These are phyloP conservation scores for Ophiostoma ips DNA, from an alignment of 2,329 filamentous ascomycete species.

Conservation along the genomic window DNA sequence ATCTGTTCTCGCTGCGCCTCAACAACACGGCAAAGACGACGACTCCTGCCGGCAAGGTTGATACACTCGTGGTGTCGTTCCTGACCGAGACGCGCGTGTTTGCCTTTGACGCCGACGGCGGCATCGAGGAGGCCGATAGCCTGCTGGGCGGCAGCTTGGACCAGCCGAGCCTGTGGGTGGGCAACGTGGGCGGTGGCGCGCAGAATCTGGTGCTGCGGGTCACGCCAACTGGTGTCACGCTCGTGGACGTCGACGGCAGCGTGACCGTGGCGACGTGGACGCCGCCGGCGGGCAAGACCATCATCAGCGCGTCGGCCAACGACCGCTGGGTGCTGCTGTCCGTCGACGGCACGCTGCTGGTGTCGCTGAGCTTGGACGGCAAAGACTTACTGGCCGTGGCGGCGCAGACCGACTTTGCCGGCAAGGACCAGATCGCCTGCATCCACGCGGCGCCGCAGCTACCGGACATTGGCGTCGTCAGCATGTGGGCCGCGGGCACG, in stretches of 20 bases:
- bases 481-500: slow-evolving; percentile 75
- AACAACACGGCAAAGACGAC: slow-evolving; percentile 5
- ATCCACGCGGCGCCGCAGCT: slow-evolving; percentile 57
- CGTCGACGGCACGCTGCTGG: slow-evolving; percentile 56
- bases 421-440: slow-evolving; percentile 67
- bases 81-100: slow-evolving; percentile 76
- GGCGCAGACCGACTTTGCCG: slow-evolving; percentile 44
- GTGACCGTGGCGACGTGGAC: slow-evolving; percentile 45
- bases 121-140: slow-evolving; percentile 73
- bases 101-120: slow-evolving; percentile 56
- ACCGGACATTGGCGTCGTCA: slow-evolving; percentile 58
- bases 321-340: slow-evolving; percentile 57
- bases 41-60: slow-evolving; percentile 24
- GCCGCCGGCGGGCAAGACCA: slow-evolving; percentile 34
- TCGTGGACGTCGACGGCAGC: slow-evolving; percentile 48
- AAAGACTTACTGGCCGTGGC: slow-evolving; percentile 40
- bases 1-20: slow-evolving; percentile 52
- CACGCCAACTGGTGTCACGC: slow-evolving; percentile 45
- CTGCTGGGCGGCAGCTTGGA: slow-evolving; percentile 59
- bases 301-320: slow-evolving; percentile 70
- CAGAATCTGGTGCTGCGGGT: slow-evolving; percentile 55
- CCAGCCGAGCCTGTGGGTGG: slow-evolving; percentile 56
- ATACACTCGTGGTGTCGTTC: slow-evolving; percentile 69
- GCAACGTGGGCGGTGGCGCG: slow-evolving; percentile 37
- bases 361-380: slow-evolving; percentile 50